Evolutionary conservation across 306 rosid genomes (phyloP).

Genomic region (Rosa lucieae): DNA sequence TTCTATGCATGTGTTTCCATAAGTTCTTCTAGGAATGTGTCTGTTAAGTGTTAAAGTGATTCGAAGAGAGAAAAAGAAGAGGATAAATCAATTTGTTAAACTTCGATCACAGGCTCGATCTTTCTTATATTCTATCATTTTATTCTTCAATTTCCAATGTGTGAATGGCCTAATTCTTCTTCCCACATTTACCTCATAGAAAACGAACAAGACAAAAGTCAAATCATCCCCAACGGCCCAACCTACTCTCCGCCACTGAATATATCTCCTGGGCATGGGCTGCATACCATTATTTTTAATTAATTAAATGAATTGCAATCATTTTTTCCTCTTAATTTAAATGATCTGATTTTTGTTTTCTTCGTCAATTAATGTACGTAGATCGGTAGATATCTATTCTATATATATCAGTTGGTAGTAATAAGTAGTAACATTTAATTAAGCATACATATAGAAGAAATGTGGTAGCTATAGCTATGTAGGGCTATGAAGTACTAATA

Average conservation of each 20-base stretch:
- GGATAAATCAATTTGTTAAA: neutral
- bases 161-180: neutral
- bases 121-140: neutral
- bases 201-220: neutral
- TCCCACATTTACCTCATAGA: neutral
- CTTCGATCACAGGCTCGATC: constrained; percentile 1
- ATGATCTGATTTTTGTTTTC: neutral
- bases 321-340: neutral
- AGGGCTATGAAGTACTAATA: too few species aligned
- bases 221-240: constrained; percentile 2
- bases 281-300: too few species aligned
- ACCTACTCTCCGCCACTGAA: neutral
- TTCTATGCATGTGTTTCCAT: constrained; percentile 2
- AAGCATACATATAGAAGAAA: too few species aligned
- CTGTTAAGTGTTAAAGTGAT: neutral
- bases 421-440: too few species aligned
- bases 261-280: neutral
- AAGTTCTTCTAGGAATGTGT: constrained; percentile 8
- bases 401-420: too few species aligned
- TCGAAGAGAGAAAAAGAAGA: neutral
- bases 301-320: too few species aligned
- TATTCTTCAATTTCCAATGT: constrained; percentile 10
- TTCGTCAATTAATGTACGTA: neutral
- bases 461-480: too few species aligned
- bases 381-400: too few species aligned